Base-by-base conservation (phyloP, 2,329 filamentous ascomycete species). In the Aspergillus udagawae region DNA sequence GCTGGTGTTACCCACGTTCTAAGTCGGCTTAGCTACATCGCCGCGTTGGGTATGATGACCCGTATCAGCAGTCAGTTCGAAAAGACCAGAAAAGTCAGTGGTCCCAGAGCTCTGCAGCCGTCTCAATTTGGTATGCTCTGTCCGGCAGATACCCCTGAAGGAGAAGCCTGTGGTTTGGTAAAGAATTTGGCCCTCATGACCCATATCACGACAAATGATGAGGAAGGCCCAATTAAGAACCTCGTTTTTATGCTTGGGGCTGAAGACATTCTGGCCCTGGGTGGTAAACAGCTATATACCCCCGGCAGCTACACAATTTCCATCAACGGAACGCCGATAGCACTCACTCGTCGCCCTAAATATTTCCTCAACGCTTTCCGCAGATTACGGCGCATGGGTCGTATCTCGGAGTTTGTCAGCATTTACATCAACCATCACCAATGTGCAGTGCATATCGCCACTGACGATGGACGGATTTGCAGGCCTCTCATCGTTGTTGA, bases 131-230 rank as follows among this genome's bases (percentile, higher is more conserved):
- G 94, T 66, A 97, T 99, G 92, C 81, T 99, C 54, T 99, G 94
- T 71, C 90, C 92, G 0, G 95, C 94, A 10, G 94, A 99, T 80
- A 99, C 94, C 0, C 94, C 94, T 6, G 94, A 99, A 87, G 94
- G 94, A 77, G 94, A 99, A 79, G 92, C 94, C 10, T 99, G 94
- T 77, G 94, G 94, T 82, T 78, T 99, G 56, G 92, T 99, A 65
- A 99, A 99, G 81, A 99, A 99, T 70, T 77, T 99, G 79, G 94
- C 94, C 8, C 81, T 99, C 56, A 99, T 99, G 94, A 99, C 95
- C 52, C 95, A 99, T 70, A 97, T 99, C 66, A 99, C 94, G 0
- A 99, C 94, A 1, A 91, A 96, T 62, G 91, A 96, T 56, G 92
- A 97, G 56, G 94, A 97, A 71, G 91, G 86, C 20, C 92, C 94